These are phyloP conservation scores for Sorghum bicolor DNA, from an alignment of 176 grass and related monocot species.

Conservation along the genomic window DNA sequence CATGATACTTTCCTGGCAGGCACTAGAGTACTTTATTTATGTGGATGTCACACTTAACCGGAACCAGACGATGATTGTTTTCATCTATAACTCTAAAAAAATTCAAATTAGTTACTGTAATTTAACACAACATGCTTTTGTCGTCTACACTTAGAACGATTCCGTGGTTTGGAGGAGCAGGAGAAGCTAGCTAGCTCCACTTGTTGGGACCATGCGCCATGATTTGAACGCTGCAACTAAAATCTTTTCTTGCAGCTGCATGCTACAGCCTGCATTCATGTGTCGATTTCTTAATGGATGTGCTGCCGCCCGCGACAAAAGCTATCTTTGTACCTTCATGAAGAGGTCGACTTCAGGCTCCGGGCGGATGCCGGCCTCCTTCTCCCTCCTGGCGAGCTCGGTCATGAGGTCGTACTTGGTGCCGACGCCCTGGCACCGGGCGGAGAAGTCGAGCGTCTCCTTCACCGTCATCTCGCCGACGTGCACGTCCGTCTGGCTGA, in stretches of 20 bases:
- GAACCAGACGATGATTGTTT: neutral
- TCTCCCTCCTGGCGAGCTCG: slow-evolving; percentile 82
- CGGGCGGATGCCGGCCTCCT: slow-evolving; percentile 71
- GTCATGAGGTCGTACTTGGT: slow-evolving; percentile 88
- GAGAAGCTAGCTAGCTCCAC: neutral
- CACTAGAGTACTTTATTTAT: neutral
- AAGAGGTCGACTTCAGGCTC: slow-evolving; percentile 96
- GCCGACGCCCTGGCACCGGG: slow-evolving; percentile 91
- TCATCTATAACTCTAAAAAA: neutral
- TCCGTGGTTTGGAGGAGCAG: neutral
- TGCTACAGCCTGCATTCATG: too few species aligned
- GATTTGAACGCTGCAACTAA: slow-evolving; percentile 3
- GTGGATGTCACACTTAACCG: neutral
- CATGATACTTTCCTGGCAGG: neutral
- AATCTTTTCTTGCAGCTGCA: neutral
- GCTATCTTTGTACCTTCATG: slow-evolving; percentile 67
- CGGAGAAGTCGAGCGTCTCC: slow-evolving; percentile 97
- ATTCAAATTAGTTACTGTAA: neutral
- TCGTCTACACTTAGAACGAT: neutral
- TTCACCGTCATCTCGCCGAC: slow-evolving; percentile 95
- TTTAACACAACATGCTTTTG: neutral
- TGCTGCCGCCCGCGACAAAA: neutral
- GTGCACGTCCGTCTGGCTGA: slow-evolving; percentile 97
- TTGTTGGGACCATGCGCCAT: neutral
- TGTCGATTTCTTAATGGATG: neutral